Conservation (phyloP, 371 early-diverging fungal genomes). For the Zychaea mexicana region DNA sequence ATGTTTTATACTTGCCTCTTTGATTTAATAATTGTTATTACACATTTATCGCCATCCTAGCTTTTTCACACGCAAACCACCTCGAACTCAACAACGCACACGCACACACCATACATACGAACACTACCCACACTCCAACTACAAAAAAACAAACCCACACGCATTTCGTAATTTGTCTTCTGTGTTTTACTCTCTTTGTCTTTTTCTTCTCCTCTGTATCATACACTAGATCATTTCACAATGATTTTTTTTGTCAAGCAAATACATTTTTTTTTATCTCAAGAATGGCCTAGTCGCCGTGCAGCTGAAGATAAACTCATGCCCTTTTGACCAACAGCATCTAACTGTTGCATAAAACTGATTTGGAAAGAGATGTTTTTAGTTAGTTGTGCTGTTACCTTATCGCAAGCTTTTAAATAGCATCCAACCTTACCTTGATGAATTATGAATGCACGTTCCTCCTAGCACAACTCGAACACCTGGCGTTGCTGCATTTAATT, state of each 20-base stretch:
- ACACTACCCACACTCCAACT: not conserved
- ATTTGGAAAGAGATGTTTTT: not conserved
- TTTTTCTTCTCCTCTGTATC: not conserved
- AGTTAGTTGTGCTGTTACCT: not conserved
- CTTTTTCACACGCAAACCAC: not conserved
- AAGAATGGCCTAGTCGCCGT: conserved; percentile 5
- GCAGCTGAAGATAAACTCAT: conserved; percentile 11
- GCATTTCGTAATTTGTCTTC: too few relatives aligned
- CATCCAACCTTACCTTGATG: conserved; percentile 55
- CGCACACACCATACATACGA: not conserved
- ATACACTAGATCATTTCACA: conserved; percentile 1
- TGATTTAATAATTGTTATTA: too few relatives aligned
- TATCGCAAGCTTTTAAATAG: too few relatives aligned
- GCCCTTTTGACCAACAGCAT: conserved; percentile 10
- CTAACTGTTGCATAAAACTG: conserved; percentile 24
- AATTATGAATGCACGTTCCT: conserved; percentile 87
- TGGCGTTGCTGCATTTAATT: conserved; percentile 74
- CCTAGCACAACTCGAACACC: conserved; percentile 87
- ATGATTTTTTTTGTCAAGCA: conserved; percentile 12
- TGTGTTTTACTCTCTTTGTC: not conserved
- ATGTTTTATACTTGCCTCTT: too few relatives aligned
- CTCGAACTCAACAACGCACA: too few relatives aligned
- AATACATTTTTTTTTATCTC: conserved; percentile 1
- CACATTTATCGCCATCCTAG: too few relatives aligned
- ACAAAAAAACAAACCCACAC: not conserved